phyloP scores from a whole-genome alignment of 495 filamentous ascomycete genomes.

The Podospora tetraspora region DNA sequence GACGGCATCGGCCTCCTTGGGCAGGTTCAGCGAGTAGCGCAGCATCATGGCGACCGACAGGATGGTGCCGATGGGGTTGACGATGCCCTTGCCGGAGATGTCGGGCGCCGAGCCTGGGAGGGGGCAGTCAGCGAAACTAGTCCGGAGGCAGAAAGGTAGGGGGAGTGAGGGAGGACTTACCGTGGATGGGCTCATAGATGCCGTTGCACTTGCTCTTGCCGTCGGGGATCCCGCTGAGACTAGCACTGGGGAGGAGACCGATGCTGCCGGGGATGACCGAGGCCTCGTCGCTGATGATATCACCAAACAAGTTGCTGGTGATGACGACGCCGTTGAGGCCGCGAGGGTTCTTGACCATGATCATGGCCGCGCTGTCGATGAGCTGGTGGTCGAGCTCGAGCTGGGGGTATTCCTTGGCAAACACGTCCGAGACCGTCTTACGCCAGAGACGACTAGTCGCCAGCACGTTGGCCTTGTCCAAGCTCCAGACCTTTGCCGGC shows the following conservation, averaged over 20 bases:
- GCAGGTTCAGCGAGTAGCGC: constrained; percentile 76
- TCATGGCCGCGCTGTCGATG: constrained; percentile 93
- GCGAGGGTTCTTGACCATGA: constrained; percentile 93
- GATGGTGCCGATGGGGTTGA: constrained; percentile 79
- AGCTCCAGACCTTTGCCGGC: constrained; percentile 74
- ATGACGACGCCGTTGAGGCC: constrained; percentile 89
- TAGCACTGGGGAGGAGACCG: constrained; percentile 84
- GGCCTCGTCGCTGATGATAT: constrained; percentile 95
- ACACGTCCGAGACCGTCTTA: constrained; percentile 75
- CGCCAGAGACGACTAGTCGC: constrained; percentile 88
- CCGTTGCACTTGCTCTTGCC: constrained; percentile 66
- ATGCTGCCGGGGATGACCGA: constrained; percentile 92
- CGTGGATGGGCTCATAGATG: constrained; percentile 98
- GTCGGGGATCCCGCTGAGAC: constrained; percentile 81
- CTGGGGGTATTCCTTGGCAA: constrained; percentile 82
- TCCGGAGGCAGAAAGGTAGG: constrained; percentile 6
- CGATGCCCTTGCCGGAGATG: constrained; percentile 82
- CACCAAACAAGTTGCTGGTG: constrained; percentile 92
- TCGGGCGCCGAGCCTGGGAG: constrained; percentile 59
- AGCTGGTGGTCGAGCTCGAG: constrained; percentile 82
- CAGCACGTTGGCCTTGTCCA: constrained; percentile 98
- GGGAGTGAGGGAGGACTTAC: constrained; percentile 40
- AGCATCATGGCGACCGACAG: constrained; percentile 90
- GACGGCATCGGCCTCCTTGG: constrained; percentile 63
- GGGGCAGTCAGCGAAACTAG: neutral